phyloP scores from a whole-genome alignment of 306 rosid species.

The Begonia peltatifolia region DNA sequence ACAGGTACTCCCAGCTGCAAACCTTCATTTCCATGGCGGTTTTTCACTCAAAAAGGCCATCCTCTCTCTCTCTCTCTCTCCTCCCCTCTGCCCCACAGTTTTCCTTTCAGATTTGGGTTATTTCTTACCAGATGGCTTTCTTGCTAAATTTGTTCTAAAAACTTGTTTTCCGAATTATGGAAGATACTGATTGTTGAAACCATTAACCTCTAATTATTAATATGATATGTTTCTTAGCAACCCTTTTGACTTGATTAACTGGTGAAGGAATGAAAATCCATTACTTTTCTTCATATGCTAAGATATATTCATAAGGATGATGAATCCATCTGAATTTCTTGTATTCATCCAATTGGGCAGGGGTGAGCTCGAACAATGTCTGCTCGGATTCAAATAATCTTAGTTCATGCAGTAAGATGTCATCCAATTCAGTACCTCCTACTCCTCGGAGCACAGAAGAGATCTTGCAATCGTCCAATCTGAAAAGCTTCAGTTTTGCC shows the following conservation, averaged over 20 bases:
- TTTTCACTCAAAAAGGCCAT: not conserved
- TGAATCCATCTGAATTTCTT: too few relatives aligned
- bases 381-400: conserved; percentile 14
- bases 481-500: conserved; percentile 29
- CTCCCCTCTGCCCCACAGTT: too few relatives aligned
- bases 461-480: conserved; percentile 33
- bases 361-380: conserved; percentile 5
- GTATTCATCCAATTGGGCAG: not conserved
- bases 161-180: too few relatives aligned
- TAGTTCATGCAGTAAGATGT: conserved; percentile 27
- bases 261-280: not conserved
- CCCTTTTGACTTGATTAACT: not conserved
- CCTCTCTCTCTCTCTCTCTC: not conserved
- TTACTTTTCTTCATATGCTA: not conserved
- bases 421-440: conserved; percentile 21
- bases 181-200: too few relatives aligned
- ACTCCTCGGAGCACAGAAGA: conserved; percentile 41
- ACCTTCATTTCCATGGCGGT: not conserved
- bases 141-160: too few relatives aligned
- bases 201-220: not conserved
- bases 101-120: not conserved
- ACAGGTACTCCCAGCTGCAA: conserved; percentile 19
- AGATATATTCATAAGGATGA: too few relatives aligned
- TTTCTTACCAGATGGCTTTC: too few relatives aligned
- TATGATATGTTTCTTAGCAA: not conserved